Percentiles rank a stretch among this genome's conserved stretches.
Evolutionary conservation across 176 grass and related monocot genomes (phyloP).

Genomic region (Aegilops umbellulata): DNA sequence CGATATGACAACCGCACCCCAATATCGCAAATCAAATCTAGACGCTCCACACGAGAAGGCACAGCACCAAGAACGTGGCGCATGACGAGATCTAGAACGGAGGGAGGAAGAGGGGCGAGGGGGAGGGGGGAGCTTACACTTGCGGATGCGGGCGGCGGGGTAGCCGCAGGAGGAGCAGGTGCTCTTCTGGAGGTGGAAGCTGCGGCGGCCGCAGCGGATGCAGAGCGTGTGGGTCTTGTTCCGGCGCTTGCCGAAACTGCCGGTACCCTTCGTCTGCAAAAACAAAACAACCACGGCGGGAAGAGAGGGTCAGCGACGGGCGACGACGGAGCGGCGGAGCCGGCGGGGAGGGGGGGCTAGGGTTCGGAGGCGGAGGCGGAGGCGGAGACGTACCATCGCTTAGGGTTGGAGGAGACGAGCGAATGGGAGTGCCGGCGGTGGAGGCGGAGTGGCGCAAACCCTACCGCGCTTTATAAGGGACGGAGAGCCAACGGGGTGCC

Average conservation of each 20-base stretch:
- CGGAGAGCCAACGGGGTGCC: background rate
- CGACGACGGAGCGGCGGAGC: background rate
- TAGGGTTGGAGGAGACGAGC: background rate
- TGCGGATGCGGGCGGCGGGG: conserved; percentile 90
- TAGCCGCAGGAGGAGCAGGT: conserved; percentile 80
- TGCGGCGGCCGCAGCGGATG: conserved; percentile 78
- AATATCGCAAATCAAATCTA: background rate
- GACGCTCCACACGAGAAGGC: too few relatives aligned
- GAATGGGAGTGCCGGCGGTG: background rate
- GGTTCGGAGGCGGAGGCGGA: background rate
- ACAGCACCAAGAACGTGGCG: too few relatives aligned
- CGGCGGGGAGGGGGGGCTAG: background rate
- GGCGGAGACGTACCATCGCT: conserved; percentile 25
- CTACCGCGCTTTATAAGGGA: background rate
- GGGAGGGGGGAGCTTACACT: conserved; percentile 46
- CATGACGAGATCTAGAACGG: background rate
- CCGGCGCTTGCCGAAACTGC: conserved; percentile 90
- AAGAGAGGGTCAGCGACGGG: background rate
- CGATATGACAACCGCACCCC: too few relatives aligned
- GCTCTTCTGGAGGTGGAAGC: conserved; percentile 98
- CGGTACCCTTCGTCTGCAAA: conserved; percentile 71
- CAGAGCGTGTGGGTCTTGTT: conserved; percentile 99
- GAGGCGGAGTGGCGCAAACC: background rate
- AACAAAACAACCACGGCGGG: background rate
- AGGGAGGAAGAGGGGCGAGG: background rate